Conservation (phyloP, 257 asterid species). For the Solanum ossicruentum region DNA sequence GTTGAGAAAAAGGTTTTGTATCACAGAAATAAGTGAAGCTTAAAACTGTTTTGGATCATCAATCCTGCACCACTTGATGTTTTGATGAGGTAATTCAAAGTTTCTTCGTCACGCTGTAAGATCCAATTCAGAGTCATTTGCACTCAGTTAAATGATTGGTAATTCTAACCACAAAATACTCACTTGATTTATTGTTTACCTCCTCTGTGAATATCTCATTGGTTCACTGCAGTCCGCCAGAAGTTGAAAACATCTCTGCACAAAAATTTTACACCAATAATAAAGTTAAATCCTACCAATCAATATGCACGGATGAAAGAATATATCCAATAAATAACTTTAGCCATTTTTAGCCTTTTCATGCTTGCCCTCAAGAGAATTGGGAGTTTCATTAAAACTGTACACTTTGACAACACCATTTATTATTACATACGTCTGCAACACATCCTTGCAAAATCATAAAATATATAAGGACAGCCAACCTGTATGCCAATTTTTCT, state of each 20-base stretch:
- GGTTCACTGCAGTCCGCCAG: constrained; percentile 61
- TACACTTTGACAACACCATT: constrained; percentile 61
- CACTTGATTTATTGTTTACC: constrained; percentile 16
- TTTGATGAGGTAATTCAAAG: constrained; percentile 61
- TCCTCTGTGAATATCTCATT: constrained; percentile 58
- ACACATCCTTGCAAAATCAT: neutral
- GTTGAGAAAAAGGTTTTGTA: constrained; percentile 62
- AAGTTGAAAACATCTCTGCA: constrained; percentile 70
- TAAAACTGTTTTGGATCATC: constrained; percentile 61
- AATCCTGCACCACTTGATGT: constrained; percentile 55
- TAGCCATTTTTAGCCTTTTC: constrained; percentile 31
- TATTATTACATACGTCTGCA: constrained; percentile 62
- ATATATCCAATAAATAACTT: neutral
- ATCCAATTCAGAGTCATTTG: constrained; percentile 22
- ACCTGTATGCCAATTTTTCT: neutral
- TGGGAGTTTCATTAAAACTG: constrained; percentile 31
- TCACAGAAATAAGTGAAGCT: constrained; percentile 61
- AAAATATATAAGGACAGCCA: neutral
- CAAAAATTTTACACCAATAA: neutral
- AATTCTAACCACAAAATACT: neutral
- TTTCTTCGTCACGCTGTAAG: constrained; percentile 64
- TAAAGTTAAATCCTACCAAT: neutral
- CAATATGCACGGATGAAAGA: neutral
- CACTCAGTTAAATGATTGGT: neutral
- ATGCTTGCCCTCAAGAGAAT: constrained; percentile 22